Conservation (phyloP, 2,329 filamentous ascomycete species). For the Aureobasidium sp. region DNA sequence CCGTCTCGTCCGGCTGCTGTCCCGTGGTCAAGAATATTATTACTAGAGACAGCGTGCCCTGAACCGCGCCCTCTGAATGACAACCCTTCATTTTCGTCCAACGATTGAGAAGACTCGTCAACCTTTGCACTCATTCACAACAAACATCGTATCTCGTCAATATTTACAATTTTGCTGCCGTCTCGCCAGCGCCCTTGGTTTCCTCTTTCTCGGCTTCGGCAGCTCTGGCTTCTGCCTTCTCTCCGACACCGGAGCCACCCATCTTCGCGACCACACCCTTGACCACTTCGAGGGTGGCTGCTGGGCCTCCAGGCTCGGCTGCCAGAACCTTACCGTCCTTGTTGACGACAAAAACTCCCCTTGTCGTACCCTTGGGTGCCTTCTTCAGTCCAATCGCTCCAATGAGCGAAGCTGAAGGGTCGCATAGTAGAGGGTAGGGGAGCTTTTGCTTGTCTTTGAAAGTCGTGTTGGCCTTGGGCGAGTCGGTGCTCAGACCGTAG, state of each 20-base stretch:
- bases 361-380: constrained; percentile 64
- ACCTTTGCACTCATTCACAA: not conserved
- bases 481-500: constrained; percentile 83
- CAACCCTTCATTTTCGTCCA: not conserved
- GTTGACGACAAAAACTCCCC: constrained; percentile 75
- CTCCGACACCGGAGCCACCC: constrained; percentile 23
- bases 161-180: constrained; percentile 4
- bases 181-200: constrained; percentile 6
- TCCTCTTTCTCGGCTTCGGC: constrained; percentile 20
- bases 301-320: constrained; percentile 65
- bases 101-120: not conserved
- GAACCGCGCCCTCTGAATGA: not conserved
- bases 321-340: constrained; percentile 65
- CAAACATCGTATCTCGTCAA: not conserved
- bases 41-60: not conserved
- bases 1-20: not conserved
- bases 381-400: constrained; percentile 85
- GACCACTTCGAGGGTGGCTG: constrained; percentile 67
- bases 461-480: constrained; percentile 80
- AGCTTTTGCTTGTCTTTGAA: constrained; percentile 90
- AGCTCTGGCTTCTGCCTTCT: constrained; percentile 27
- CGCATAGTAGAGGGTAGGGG: constrained; percentile 81
- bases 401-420: constrained; percentile 66
- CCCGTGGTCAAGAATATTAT: not conserved
- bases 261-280: constrained; percentile 56